phyloP scores from a whole-genome alignment of 495 filamentous ascomycete species.

The Letharia columbiana region DNA sequence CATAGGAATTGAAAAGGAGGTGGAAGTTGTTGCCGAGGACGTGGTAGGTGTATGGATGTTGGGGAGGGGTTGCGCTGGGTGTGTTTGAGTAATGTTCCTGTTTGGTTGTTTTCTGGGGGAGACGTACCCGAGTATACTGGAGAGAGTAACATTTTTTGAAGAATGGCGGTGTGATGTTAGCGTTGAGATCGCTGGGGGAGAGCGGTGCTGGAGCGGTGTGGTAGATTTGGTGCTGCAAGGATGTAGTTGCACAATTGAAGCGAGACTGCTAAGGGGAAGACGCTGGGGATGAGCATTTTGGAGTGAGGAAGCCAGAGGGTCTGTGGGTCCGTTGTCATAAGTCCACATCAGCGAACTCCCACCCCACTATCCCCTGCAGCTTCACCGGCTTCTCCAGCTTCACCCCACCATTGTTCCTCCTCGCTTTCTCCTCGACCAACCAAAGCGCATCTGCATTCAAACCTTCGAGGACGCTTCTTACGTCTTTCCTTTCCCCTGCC shows the following conservation, averaged over 20 bases:
- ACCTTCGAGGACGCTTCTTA: conserved; percentile 46
- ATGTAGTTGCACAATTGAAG: neutral
- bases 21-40: neutral
- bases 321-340: conserved; percentile 3
- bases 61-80: too few species aligned
- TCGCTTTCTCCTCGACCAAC: conserved; percentile 39
- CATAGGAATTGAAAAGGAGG: neutral
- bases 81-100: too few species aligned
- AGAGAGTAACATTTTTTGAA: too few species aligned
- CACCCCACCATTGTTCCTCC: conserved; percentile 34
- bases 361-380: conserved; percentile 36
- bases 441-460: conserved; percentile 67
- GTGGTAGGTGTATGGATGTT: neutral
- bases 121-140: too few species aligned
- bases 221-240: neutral
- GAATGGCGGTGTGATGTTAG: too few species aligned
- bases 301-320: neutral
- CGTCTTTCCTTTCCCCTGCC: conserved; percentile 38
- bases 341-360: conserved; percentile 30
- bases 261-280: too few species aligned
- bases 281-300: neutral
- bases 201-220: neutral
- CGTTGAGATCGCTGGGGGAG: neutral
- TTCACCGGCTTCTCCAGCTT: conserved; percentile 26
- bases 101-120: too few species aligned